Percentiles rank a stretch among this genome's conserved stretches.
phyloP scores from a whole-genome alignment of 257 asterid species.

The Plantago elongata region DNA sequence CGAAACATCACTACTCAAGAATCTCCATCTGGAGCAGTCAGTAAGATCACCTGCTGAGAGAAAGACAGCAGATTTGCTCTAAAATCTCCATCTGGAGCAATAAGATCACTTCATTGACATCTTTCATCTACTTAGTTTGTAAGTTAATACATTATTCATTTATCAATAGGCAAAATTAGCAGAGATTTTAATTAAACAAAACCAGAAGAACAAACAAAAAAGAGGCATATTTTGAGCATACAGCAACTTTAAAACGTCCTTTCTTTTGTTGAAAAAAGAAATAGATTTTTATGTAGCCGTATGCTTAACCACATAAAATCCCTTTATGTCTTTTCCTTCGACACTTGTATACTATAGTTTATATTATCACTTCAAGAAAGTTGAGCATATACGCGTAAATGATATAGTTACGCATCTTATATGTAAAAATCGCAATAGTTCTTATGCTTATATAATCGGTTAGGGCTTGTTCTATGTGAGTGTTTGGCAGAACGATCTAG shows the following conservation, averaged over 20 bases:
- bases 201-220: not conserved
- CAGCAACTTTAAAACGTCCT: not conserved
- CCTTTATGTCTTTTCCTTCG: not conserved
- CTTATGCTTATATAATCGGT: too few species aligned
- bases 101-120: not conserved
- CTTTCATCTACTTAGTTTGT: not conserved
- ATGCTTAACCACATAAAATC: not conserved
- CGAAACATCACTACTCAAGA: too few species aligned
- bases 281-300: not conserved
- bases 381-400: too few species aligned
- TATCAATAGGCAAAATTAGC: too few species aligned
- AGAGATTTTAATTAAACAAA: too few species aligned
- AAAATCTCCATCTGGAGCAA: slow-evolving; percentile 10
- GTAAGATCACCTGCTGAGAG: too few species aligned
- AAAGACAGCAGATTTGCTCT: not conserved
- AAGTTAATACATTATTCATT: too few species aligned
- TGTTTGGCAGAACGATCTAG: too few species aligned
- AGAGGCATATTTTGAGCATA: not conserved
- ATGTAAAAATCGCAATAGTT: too few species aligned
- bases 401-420: too few species aligned
- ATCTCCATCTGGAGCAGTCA: slow-evolving; percentile 14
- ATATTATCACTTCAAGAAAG: too few species aligned
- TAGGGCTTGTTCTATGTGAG: too few species aligned
- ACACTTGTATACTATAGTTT: not conserved
- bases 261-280: not conserved